phyloP scores from a whole-genome alignment of 108 stramenopile species.

The Conticribra weissflogii region DNA sequence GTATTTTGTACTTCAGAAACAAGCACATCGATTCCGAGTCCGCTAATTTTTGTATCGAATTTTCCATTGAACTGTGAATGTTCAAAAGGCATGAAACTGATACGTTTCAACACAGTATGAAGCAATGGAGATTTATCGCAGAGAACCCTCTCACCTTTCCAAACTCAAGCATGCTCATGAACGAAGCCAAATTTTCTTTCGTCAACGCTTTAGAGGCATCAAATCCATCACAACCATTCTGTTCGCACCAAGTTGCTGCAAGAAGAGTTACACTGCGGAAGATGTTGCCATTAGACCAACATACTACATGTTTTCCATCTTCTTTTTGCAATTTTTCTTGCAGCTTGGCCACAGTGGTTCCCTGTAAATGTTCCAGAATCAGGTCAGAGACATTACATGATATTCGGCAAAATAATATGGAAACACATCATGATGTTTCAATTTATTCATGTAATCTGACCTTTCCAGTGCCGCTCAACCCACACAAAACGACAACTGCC shows the following conservation, averaged over 20 bases:
- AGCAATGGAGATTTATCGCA: not conserved
- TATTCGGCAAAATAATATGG: conserved; percentile 1
- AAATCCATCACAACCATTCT: conserved; percentile 56
- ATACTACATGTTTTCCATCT: conserved; percentile 65
- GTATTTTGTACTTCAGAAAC: conserved; percentile 87
- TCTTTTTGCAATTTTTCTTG: conserved; percentile 61
- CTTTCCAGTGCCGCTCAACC: conserved; percentile 86
- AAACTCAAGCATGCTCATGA: conserved; percentile 82
- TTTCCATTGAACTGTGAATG: conserved; percentile 50
- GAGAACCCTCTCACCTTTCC: conserved; percentile 54
- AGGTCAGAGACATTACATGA: not conserved
- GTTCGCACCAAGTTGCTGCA: conserved; percentile 87
- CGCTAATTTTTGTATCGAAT: conserved; percentile 78
- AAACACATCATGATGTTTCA: not conserved
- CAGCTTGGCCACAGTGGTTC: conserved; percentile 81
- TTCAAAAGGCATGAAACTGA: not conserved
- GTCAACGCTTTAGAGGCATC: conserved; percentile 69
- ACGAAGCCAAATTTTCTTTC: conserved; percentile 72
- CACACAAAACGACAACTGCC: conserved; percentile 82
- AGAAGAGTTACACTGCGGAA: conserved; percentile 85
- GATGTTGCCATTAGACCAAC: conserved; percentile 91
- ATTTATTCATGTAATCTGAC: conserved; percentile 13
- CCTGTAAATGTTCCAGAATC: conserved; percentile 24
- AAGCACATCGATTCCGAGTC: conserved; percentile 71
- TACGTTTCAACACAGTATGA: not conserved